Evolutionary conservation across 139 green algal genomes (phyloP).

Genomic region (Chlamydomonas incerta): DNA sequence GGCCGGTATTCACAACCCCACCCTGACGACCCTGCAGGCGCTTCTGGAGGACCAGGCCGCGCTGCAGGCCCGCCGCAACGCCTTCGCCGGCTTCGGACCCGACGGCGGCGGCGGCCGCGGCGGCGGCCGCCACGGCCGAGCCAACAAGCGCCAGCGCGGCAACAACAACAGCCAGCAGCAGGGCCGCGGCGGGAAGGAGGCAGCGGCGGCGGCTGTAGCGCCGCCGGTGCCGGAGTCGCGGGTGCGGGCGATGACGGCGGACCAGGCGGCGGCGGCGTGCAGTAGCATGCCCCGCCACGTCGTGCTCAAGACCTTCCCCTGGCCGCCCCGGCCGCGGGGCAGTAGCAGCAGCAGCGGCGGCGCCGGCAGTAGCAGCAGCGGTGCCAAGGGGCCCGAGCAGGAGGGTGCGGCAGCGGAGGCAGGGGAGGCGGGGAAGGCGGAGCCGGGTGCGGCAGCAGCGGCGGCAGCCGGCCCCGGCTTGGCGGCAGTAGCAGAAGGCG

Average conservation of each 20-base stretch:
- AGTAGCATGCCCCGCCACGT: constrained; percentile 5
- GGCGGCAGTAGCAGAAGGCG: not conserved
- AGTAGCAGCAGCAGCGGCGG: not conserved
- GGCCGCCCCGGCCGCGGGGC: constrained; percentile 26
- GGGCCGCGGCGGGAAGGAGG: not conserved
- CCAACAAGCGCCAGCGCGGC: constrained; percentile 22
- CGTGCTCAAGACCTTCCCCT: constrained; percentile 27
- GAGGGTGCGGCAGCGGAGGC: no score
- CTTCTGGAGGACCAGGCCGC: not conserved
- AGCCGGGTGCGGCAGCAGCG: not conserved
- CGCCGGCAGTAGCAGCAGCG: no score
- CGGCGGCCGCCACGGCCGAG: not conserved
- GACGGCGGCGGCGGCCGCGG: not conserved
- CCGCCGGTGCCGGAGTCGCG: not conserved
- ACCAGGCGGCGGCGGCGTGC: not conserved
- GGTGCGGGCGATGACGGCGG: not conserved
- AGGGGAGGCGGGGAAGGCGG: no score
- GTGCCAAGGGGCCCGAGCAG: no score
- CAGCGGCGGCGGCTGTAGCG: not conserved
- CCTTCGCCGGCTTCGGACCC: no score
- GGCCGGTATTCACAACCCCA: no score
- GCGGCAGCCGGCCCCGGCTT: not conserved
- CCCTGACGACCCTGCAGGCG: not conserved
- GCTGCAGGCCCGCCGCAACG: not conserved
- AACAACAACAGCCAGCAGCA: not conserved